These are phyloP conservation scores for Eutypa lata DNA, from an alignment of 2,329 filamentous ascomycete species.

Conservation along the genomic window DNA sequence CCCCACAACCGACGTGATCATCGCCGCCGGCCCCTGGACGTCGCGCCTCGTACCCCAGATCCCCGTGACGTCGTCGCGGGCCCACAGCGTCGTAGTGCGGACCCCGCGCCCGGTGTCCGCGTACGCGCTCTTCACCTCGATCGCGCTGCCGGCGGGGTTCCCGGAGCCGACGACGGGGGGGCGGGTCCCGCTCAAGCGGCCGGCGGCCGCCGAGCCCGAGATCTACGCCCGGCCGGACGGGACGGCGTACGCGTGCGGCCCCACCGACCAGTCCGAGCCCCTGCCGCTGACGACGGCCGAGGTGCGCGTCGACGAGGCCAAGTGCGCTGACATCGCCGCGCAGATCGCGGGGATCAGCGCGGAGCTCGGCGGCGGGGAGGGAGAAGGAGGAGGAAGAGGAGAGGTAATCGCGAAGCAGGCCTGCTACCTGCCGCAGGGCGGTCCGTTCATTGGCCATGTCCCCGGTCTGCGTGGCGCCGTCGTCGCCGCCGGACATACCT, in stretches of 20 bases:
- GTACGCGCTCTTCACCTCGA: slow-evolving; percentile 69
- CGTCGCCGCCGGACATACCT: slow-evolving; percentile 72
- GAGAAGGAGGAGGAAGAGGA: too few relatives aligned
- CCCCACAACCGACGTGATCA: slow-evolving; percentile 27
- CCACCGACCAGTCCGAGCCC: slow-evolving; percentile 59
- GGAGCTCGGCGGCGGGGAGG: slow-evolving; percentile 52
- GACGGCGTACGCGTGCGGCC: slow-evolving; percentile 73
- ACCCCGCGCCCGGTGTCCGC: slow-evolving; percentile 45
- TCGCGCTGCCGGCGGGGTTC: slow-evolving; percentile 57
- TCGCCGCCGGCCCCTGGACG: slow-evolving; percentile 46
- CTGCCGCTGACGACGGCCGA: slow-evolving; percentile 60
- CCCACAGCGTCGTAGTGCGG: slow-evolving; percentile 45
- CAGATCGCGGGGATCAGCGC: slow-evolving; percentile 54
- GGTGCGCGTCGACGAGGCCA: slow-evolving; percentile 61
- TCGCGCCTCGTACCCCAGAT: slow-evolving; percentile 38
- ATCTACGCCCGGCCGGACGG: slow-evolving; percentile 75
- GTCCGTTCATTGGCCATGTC: slow-evolving; percentile 68
- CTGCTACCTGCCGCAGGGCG: slow-evolving; percentile 72
- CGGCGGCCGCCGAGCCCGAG: slow-evolving; percentile 60
- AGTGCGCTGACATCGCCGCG: slow-evolving; percentile 68
- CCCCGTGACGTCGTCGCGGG: slow-evolving; percentile 38
- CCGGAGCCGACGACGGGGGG: slow-evolving; percentile 23
- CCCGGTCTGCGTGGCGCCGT: slow-evolving; percentile 57
- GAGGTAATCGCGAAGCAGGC: slow-evolving; percentile 64
- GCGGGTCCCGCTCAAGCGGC: slow-evolving; percentile 19